A percentile compares a stretch with the other conserved stretches of the same genome.
Evolutionary conservation across 2,329 filamentous ascomycete genomes (phyloP).

Genomic region (Pestalotiopsis sp.): DNA sequence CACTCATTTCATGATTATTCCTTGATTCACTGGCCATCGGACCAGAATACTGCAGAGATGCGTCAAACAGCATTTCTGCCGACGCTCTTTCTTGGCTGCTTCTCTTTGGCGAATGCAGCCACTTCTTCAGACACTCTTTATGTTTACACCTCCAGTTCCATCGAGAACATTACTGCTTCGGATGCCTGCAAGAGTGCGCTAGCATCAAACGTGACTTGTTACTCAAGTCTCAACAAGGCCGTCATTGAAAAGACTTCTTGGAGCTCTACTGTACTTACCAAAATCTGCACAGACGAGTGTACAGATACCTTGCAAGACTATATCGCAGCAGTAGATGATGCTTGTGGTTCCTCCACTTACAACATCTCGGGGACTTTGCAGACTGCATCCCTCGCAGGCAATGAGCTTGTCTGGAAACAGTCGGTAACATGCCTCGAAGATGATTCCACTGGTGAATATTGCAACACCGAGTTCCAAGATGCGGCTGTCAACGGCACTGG

Average conservation of each 20-base stretch:
- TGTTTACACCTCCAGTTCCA: not conserved
- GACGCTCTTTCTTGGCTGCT: not conserved
- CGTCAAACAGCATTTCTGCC: not conserved
- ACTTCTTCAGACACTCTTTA: not conserved
- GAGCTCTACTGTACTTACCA: not conserved
- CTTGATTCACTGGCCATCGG: not conserved
- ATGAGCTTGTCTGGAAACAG: not conserved
- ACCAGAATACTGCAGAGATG: not conserved
- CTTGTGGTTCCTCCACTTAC: not conserved
- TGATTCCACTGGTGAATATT: not conserved
- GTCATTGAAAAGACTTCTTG: not conserved
- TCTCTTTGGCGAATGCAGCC: not conserved
- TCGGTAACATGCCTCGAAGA: not conserved
- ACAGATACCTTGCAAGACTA: not conserved
- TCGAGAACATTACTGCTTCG: not conserved
- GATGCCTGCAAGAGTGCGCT: not conserved
- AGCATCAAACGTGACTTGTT: not conserved
- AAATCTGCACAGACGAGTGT: not conserved
- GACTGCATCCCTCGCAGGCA: not conserved
- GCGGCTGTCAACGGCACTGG: constrained; percentile 3
- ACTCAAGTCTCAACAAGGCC: not conserved
- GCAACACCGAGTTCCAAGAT: constrained; percentile 6
- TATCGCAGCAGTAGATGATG: not conserved
- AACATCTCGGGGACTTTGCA: constrained; percentile 1
- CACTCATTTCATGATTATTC: not conserved